Base-by-base conservation (phyloP, 23 red algal genomes). In the Chondrus crispus region DNA sequence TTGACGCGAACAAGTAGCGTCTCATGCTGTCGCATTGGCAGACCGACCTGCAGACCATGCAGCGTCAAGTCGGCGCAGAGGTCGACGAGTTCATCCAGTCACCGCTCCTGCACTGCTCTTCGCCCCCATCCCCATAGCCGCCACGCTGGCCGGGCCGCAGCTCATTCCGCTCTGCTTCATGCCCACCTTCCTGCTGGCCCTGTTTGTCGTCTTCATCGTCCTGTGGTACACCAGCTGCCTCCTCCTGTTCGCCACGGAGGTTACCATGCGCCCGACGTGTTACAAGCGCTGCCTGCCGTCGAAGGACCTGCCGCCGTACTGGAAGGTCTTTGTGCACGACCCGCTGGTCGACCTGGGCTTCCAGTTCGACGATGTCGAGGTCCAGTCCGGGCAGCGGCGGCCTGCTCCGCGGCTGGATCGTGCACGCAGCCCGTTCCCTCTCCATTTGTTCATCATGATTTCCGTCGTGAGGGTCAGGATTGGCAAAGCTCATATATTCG, bases 211-310 rank as follows among this genome's bases (percentile, higher is more conserved):
- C n/a, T 57, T 62, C 49, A 36, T 58, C 82, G 45, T 49, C 36
- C 58, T 62, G 1, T 98, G 96, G 96, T 98, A 98, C 40, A 58
- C 93, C 45, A 63, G 81, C 49, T 62, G 91, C 26, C 60, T 90
- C 45, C 35, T 88, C 13, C 48, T 92, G 24, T 95, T 98, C 74
- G 82, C 93, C 9, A 82, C 93, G 5, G 93, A 98, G 68, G 93
- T 98, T 19, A 89, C 93, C 20, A 98, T 98, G 96, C 80, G 93
- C 22, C 96, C 96, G 54, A 93, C 96, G 16, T 98, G 96, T 93
- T 93, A 95, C 80, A 82, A 85, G 64, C 55, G 62, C 32, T 62
- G 87, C 12, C 90, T 98, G 7, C 62, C 90, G 12, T 36, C 87
- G 13, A 85, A 85, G 32, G 82, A 85, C n/a, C 68, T 85, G 9